Base-by-base conservation (phyloP, 768 basidiomycete species). In the Rhodotorula kratochvilovae region DNA sequence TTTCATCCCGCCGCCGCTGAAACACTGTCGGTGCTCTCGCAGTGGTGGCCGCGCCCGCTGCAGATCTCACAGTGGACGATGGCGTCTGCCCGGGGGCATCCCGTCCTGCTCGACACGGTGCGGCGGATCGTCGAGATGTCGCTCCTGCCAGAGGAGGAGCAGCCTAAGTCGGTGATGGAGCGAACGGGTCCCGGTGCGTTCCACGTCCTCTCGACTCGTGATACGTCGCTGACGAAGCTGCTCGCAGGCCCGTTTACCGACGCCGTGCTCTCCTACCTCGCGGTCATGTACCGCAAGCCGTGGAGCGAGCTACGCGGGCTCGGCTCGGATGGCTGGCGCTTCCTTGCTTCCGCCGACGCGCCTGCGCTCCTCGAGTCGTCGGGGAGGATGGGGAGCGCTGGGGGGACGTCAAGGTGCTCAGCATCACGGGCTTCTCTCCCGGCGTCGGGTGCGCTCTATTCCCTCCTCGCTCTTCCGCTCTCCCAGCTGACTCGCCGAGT, bases 21-120 rank as follows among this genome's bases (percentile, higher is more conserved):
- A 29, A 29, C 45, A 29, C 50, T 23, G 60, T 0, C 13, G 48
- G 42, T 2, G 8, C 33, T 27, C 21, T 16, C n/a, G 12, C 61
- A 79, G 78, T 81, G 76, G 75, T 81, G 78, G 78, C 74, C 80
- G 1, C 74, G 77, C 1, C 80, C 83, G 68, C 77, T 84, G 0
- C 83, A 83, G 70, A 79, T 84, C 35, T 81, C 81, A 2, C 83
- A 84, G 72, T 84, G 83, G 83, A 83, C 83, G 3, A 78, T 84
- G 63, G 78, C 81, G 1, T 78, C 80, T 2, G 74, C 82, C 0
- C 82, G 81, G 21, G 74, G 72, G 45, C 83, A 84, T 66, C 83
- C 83, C 23, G 80, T 83, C 53, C 67, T 81, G n/a, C 75, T 84
- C 61, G 81, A 82, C 57, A 79, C 80, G 12, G 56, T 83, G 8